These are phyloP conservation scores for Hippophae tibetana DNA, from an alignment of 306 rosid species.

Conservation along the genomic window DNA sequence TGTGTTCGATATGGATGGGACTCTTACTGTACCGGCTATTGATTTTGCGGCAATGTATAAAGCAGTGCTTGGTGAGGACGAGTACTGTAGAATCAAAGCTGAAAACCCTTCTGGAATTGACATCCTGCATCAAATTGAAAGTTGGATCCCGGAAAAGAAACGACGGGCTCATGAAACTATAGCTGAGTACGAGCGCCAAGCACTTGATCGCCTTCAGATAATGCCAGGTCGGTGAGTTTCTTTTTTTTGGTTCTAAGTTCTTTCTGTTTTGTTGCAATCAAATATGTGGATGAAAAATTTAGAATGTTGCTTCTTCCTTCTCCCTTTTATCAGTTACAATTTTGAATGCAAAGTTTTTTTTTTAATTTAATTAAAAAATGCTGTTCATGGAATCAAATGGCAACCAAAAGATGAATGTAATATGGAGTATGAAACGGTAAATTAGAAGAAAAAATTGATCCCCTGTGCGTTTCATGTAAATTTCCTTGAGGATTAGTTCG, in stretches of 20 bases:
- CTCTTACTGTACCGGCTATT: conserved; percentile 82
- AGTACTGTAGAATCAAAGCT: conserved; percentile 40
- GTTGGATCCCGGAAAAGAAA: conserved; percentile 50
- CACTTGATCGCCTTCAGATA: conserved; percentile 64
- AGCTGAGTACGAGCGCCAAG: conserved; percentile 66
- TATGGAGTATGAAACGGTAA: too few relatives aligned
- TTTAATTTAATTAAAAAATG: too few relatives aligned
- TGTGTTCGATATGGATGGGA: conserved; percentile 97
- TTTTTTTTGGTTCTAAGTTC: neutral
- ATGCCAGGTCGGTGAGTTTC: conserved; percentile 57
- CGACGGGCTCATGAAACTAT: conserved; percentile 53
- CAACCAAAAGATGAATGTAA: too few relatives aligned
- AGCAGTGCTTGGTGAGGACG: conserved; percentile 75
- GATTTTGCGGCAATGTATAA: conserved; percentile 76
- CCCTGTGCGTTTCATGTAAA: too few relatives aligned
- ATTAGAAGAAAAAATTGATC: too few relatives aligned
- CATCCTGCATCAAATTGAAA: conserved; percentile 56
- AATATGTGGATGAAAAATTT: neutral
- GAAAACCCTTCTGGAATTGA: conserved; percentile 70
- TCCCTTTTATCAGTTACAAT: too few relatives aligned
- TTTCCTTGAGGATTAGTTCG: too few relatives aligned
- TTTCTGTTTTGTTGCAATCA: conserved; percentile 7
- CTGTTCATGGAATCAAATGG: too few relatives aligned
- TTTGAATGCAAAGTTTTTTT: too few relatives aligned
- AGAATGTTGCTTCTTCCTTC: too few relatives aligned